These are phyloP conservation scores for Fusarium udum DNA, from an alignment of 2,329 filamentous ascomycete genomes.

Conservation along the genomic window DNA sequence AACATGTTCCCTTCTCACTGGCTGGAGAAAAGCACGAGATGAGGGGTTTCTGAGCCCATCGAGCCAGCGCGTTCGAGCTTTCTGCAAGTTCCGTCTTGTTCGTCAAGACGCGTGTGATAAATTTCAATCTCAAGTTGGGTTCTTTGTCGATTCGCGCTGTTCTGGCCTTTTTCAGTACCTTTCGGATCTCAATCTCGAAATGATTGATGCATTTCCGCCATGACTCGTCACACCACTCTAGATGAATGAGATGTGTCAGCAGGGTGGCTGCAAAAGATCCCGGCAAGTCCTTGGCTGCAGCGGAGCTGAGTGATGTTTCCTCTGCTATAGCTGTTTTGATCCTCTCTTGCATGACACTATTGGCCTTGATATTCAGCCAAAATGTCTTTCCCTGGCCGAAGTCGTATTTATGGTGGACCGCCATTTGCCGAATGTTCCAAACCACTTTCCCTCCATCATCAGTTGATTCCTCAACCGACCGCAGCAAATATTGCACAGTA, in stretches of 20 bases:
- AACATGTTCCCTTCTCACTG: background rate
- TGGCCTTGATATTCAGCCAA: background rate
- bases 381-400: background rate
- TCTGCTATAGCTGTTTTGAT: background rate
- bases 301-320: background rate
- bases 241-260: background rate
- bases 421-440: background rate
- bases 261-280: background rate
- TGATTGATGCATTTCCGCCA: background rate
- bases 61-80: background rate
- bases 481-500: slow-evolving; percentile 12
- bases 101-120: background rate
- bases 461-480: background rate
- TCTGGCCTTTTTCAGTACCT: background rate
- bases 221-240: background rate
- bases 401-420: background rate
- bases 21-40: background rate
- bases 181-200: background rate
- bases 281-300: background rate
- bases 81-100: background rate
- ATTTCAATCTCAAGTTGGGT: background rate
- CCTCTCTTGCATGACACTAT: background rate
- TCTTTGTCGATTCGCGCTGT: background rate
- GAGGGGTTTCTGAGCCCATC: background rate
- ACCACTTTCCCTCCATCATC: rapidly evolving